A percentile compares a stretch with the other conserved stretches of the same genome.
phyloP scores from a whole-genome alignment of 257 asterid genomes.

The Haberlea rhodopensis region DNA sequence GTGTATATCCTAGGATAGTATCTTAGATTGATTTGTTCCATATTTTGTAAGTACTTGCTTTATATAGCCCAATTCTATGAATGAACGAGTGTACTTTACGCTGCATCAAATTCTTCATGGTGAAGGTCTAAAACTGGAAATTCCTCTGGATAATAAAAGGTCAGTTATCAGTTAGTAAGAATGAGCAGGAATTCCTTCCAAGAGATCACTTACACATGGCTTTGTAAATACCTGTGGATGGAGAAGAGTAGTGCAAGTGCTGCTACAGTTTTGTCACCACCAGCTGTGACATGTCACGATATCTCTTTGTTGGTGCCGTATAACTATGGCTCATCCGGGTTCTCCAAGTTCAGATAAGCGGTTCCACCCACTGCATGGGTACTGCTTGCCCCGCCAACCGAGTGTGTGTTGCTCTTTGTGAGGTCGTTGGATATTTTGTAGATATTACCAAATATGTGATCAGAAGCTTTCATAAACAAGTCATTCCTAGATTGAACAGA shows the following conservation, averaged over 20 bases:
- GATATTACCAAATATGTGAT: conserved; percentile 74
- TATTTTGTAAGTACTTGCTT: too few species aligned
- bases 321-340: conserved; percentile 90
- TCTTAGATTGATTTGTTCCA: too few species aligned
- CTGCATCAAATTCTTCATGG: too few species aligned
- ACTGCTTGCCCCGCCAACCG: conserved; percentile 58
- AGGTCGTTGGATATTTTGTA: conserved; percentile 93
- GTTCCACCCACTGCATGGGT: conserved; percentile 97
- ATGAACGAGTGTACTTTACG: too few species aligned
- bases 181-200: too few species aligned
- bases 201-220: conserved; percentile 1
- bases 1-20: too few species aligned
- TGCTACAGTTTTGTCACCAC: conserved; percentile 98
- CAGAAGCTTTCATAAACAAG: conserved; percentile 84
- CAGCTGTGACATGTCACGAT: conserved; percentile 94
- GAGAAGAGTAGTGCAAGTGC: conserved; percentile 96
- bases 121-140: too few species aligned
- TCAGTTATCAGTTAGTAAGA: too few species aligned
- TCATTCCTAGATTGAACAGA: conserved; percentile 58
- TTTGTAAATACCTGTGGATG: conserved; percentile 72
- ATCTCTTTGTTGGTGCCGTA: conserved; percentile 96
- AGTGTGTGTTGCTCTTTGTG: conserved; percentile 62
- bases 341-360: conserved; percentile 84
- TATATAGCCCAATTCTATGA: too few species aligned
- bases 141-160: too few species aligned